Evolutionary conservation across 805 yeast species (phyloP).

Genomic region (Soucietia sequanensis): DNA sequence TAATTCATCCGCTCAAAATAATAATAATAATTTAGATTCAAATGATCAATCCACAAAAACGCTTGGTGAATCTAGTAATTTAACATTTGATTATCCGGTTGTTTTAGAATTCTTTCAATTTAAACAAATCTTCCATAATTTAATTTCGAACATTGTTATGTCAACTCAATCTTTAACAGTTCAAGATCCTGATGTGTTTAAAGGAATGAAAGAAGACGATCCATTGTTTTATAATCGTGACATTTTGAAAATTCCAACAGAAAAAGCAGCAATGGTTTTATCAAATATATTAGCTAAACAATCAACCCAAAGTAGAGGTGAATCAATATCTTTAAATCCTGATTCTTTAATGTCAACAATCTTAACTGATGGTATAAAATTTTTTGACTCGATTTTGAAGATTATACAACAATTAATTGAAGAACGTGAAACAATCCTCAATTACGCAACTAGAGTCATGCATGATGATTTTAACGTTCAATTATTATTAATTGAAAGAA

Average conservation of each 20-base stretch:
- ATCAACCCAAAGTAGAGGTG: constrained; percentile 33
- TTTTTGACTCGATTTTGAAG: constrained; percentile 31
- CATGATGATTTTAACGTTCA: constrained; percentile 67
- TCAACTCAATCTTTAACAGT: constrained; percentile 68
- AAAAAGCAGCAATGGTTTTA: constrained; percentile 49
- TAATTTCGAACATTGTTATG: constrained; percentile 57
- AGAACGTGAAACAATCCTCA: constrained; percentile 67
- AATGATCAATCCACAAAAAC: constrained; percentile 5
- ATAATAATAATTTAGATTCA: not conserved
- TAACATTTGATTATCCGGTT: constrained; percentile 49
- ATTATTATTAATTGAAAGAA: constrained; percentile 48
- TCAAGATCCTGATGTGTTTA: constrained; percentile 73
- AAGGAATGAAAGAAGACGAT: constrained; percentile 57
- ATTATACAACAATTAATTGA: constrained; percentile 61
- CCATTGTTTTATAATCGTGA: constrained; percentile 41
- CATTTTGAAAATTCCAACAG: constrained; percentile 39
- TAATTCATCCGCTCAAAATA: not conserved
- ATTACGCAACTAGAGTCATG: constrained; percentile 76
- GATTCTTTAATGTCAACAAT: constrained; percentile 40
- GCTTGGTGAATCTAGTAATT: constrained; percentile 12
- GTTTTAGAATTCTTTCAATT: constrained; percentile 69
- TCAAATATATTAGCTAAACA: constrained; percentile 46
- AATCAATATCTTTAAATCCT: constrained; percentile 35
- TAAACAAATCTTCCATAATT: constrained; percentile 71
- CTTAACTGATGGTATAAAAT: constrained; percentile 33